Evolutionary conservation across 345 rosid genomes (phyloP), one percentile per base, ranked within the genome.

Genomic region (Fremontodendron californicum): DNA sequence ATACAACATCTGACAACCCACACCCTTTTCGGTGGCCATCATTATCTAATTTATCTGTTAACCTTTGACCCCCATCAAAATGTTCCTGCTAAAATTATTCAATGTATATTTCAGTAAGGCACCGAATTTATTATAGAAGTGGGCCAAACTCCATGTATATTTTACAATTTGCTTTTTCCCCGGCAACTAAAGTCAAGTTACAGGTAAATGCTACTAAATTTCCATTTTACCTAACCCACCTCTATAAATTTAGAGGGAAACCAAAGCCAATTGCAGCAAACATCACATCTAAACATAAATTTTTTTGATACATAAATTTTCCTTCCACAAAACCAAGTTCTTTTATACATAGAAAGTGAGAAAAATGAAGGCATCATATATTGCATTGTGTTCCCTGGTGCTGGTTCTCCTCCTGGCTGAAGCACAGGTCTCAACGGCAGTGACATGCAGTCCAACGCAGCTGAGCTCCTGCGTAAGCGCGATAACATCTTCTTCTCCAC

Each of bases 381-480:
- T 88, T 27, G 83, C 81, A 49, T 27, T 86, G 64, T 85, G 83
- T 78, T 65, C 79, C 46, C 64, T 92, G 13, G 0, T 91, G n/a
- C n/a, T n/a, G 73, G 78, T 89, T 78, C 78, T 90, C n/a, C 75
- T 92, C 19, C 46, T 86, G 75, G 85, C 81, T 4, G 81, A 87
- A 79, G 78, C 80, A 15, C 80, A 81, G 7, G 81, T 86, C 15
- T 76, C 94, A 48, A 82, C 71, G 81, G 93, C 93, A 23, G 93
- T 89, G 81, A 85, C 94, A 18, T 94, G 98, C 82, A 87, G 75
- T 55, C 94, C 97, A 18, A 81, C 88, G 43, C 87, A 94, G 81
- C 89, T 94, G 85, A 91, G 96, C 82, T 71, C 98, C 0, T 94
- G 98, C 78, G 97, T 84, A 35, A 68, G 83, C 43, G 98, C 97